phyloP scores from a whole-genome alignment of 768 basidiomycete species.

The Collybia mongolica region DNA sequence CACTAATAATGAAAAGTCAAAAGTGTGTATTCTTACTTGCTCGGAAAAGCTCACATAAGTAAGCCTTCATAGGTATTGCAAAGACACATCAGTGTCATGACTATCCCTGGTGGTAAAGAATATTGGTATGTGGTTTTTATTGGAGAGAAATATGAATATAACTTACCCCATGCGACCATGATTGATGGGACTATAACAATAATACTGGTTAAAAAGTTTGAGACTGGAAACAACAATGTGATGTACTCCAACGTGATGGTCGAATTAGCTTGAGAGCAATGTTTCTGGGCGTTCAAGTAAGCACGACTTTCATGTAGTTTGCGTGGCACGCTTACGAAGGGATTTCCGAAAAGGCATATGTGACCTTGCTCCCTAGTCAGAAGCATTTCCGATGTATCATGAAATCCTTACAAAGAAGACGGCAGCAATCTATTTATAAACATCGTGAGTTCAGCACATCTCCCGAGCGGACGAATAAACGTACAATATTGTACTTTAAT shows the following conservation, averaged over 20 bases:
- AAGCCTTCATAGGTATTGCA: conserved; percentile 26
- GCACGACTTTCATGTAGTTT: neutral
- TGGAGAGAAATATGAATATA: too few species aligned
- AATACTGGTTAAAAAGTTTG: neutral
- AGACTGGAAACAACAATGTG: neutral
- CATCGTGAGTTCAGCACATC: neutral
- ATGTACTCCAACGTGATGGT: conserved; percentile 28
- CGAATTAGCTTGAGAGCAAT: conserved; percentile 27
- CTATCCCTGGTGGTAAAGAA: conserved; percentile 9
- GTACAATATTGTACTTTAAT: conserved; percentile 31
- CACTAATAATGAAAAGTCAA: conserved; percentile 14
- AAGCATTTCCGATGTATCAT: neutral
- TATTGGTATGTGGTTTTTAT: too few species aligned
- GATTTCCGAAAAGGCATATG: conserved; percentile 31
- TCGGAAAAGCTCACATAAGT: conserved; percentile 18
- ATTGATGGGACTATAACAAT: conserved; percentile 22
- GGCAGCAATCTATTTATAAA: conserved; percentile 24
- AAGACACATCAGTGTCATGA: conserved; percentile 32
- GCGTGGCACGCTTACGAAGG: conserved; percentile 24
- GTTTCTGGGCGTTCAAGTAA: conserved; percentile 17
- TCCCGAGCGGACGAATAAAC: conserved; percentile 1
- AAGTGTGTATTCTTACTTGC: neutral
- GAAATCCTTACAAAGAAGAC: conserved; percentile 28
- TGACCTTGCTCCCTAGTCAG: conserved; percentile 15
- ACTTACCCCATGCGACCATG: conserved; percentile 29